A percentile compares a stretch with the other conserved stretches of the same genome.
Evolutionary conservation across 2,329 filamentous ascomycete genomes (phyloP).

Genomic region (Thelonectria olida): DNA sequence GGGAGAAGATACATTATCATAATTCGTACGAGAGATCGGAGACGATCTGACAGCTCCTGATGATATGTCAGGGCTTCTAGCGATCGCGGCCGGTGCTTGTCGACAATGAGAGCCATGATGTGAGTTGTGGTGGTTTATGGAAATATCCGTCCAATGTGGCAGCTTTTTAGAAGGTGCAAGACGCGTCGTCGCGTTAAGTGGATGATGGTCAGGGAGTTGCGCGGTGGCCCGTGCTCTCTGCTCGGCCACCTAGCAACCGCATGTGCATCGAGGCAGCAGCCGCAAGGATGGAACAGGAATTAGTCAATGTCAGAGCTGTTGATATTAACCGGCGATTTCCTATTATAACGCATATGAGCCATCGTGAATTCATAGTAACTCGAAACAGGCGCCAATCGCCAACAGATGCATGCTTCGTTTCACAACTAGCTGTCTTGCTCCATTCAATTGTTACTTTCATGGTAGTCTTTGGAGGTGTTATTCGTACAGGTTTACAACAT

Average conservation of each 20-base stretch:
- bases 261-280: neutral
- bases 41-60: conserved; percentile 83
- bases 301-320: too few species aligned
- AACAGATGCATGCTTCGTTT: too few species aligned
- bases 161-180: conserved; percentile 38
- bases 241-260: neutral
- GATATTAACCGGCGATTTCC: too few species aligned
- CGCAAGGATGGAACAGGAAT: neutral
- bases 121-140: conserved; percentile 23
- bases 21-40: conserved; percentile 79
- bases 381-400: too few species aligned
- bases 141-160: conserved; percentile 25
- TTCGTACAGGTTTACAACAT: conserved; percentile 39
- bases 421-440: neutral
- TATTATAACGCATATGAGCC: neutral
- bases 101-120: conserved; percentile 74
- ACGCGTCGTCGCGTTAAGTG: conserved; percentile 54
- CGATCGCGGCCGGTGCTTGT: conserved; percentile 77
- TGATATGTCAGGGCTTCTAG: conserved; percentile 88
- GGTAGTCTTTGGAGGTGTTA: conserved; percentile 28
- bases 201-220: conserved; percentile 21
- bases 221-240: conserved; percentile 36
- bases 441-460: neutral
- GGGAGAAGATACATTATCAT: conserved; percentile 41
- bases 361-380: too few species aligned